phyloP scores from a whole-genome alignment of 345 rosid species.

The Trapa incisa region DNA sequence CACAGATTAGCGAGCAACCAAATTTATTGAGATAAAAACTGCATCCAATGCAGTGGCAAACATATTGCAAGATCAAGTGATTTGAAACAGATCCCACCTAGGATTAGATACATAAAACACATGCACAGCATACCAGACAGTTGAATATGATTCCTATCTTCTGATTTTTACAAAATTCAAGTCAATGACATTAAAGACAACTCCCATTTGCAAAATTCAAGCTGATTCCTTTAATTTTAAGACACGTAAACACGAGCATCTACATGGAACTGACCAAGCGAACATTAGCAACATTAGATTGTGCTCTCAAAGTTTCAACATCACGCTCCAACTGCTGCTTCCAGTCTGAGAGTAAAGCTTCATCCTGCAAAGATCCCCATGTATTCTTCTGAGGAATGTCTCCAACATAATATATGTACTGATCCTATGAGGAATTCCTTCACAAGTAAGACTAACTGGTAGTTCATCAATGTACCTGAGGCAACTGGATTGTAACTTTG shows the following conservation, averaged over 20 bases:
- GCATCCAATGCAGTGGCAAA: neutral
- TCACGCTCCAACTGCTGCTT: conserved; percentile 92
- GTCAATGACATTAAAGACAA: neutral
- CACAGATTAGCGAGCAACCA: neutral
- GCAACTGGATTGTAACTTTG: conserved; percentile 89
- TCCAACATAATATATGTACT: neutral
- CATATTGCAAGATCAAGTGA: neutral
- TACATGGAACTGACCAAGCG: conserved; percentile 45
- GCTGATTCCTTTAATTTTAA: neutral
- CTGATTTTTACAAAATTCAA: neutral
- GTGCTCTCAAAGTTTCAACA: conserved; percentile 72
- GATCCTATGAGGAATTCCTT: neutral
- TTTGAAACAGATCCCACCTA: neutral
- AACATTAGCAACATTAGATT: conserved; percentile 56
- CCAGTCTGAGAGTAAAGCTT: conserved; percentile 84
- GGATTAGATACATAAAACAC: neutral
- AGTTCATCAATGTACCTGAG: conserved; percentile 51
- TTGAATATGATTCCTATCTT: no score
- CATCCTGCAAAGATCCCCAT: conserved; percentile 53
- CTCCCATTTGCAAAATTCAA: no score
- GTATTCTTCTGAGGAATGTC: conserved; percentile 4
- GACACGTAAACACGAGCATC: neutral
- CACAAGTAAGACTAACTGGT: neutral
- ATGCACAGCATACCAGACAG: neutral
- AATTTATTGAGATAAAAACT: neutral